These are phyloP conservation scores for Entophlyctis helioformis DNA, from an alignment of 192 early-diverging fungal genomes.

Conservation along the genomic window DNA sequence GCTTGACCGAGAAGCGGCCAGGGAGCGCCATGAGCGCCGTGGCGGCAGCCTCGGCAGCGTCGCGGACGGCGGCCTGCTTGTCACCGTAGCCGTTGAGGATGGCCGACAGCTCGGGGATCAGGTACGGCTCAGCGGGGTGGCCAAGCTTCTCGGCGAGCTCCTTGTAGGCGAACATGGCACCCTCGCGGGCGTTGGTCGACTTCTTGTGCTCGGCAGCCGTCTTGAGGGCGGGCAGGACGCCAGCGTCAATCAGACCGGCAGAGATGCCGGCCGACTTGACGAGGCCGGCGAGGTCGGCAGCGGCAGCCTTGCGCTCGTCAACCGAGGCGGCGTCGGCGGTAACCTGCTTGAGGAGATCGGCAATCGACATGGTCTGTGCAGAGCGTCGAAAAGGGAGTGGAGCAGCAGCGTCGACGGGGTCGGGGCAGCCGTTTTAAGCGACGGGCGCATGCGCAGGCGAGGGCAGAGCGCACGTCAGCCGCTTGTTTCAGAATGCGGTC, in stretches of 20 bases:
- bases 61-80: constrained; percentile 29
- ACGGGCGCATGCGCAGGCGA: too few relatives aligned
- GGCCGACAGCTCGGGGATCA: constrained; percentile 47
- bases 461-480: too few relatives aligned
- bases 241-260: constrained; percentile 40
- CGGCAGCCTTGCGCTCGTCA: constrained; percentile 40
- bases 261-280: constrained; percentile 47
- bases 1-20: constrained; percentile 20
- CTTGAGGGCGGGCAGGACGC: constrained; percentile 41
- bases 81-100: constrained; percentile 46
- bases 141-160: constrained; percentile 45
- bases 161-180: constrained; percentile 41
- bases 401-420: too few relatives aligned
- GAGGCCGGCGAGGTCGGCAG: constrained; percentile 41
- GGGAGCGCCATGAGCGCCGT: constrained; percentile 31
- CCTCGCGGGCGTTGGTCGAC: constrained; percentile 48
- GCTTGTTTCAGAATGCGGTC: too few relatives aligned
- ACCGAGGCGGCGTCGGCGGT: constrained; percentile 18
- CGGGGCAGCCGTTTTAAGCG: too few relatives aligned
- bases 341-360: constrained; percentile 14
- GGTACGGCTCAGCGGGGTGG: constrained; percentile 53
- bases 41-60: constrained; percentile 25
- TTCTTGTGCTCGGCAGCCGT: constrained; percentile 62
- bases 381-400: too few relatives aligned
- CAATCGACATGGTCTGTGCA: too few relatives aligned